Evolutionary conservation across 106 monocot genomes (phyloP).

Genomic region (Dendrobium chrysotoxum): DNA sequence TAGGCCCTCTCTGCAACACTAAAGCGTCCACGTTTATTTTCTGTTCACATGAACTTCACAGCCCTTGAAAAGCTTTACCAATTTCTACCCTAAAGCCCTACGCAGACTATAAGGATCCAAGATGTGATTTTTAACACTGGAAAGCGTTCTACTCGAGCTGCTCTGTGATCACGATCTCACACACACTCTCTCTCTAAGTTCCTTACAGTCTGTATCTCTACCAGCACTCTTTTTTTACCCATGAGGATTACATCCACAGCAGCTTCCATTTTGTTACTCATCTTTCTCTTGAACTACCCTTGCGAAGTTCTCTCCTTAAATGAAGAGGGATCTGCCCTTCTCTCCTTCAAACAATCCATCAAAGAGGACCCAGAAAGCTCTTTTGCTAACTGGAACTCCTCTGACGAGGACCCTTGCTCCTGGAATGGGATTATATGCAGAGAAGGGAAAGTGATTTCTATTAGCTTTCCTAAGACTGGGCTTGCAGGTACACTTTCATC

Average conservation of each 20-base stretch:
- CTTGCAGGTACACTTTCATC: not conserved
- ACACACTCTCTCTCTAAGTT: too few relatives aligned
- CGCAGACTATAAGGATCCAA: not conserved
- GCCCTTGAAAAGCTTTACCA: not conserved
- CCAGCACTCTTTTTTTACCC: not conserved
- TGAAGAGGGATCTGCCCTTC: conserved; percentile 10
- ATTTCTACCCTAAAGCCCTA: not conserved
- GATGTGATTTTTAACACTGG: not conserved
- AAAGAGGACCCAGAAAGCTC: conserved; percentile 8
- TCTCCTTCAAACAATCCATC: conserved; percentile 16
- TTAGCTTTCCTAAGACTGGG: conserved; percentile 1
- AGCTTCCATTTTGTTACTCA: not conserved
- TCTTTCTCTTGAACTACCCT: not conserved
- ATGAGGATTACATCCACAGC: not conserved
- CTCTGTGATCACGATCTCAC: not conserved
- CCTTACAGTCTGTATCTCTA: too few relatives aligned
- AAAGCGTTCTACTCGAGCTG: not conserved
- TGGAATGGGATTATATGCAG: conserved; percentile 23
- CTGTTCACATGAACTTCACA: not conserved
- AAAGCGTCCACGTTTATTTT: not conserved
- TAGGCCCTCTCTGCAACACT: not conserved
- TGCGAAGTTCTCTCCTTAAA: conserved; percentile 6
- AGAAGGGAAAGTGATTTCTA: conserved; percentile 1
- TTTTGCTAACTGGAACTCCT: conserved; percentile 19
- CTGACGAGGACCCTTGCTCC: conserved; percentile 15